Conservation (phyloP, 805 yeast genomes). For the Hanseniaspora mollemarum region DNA sequence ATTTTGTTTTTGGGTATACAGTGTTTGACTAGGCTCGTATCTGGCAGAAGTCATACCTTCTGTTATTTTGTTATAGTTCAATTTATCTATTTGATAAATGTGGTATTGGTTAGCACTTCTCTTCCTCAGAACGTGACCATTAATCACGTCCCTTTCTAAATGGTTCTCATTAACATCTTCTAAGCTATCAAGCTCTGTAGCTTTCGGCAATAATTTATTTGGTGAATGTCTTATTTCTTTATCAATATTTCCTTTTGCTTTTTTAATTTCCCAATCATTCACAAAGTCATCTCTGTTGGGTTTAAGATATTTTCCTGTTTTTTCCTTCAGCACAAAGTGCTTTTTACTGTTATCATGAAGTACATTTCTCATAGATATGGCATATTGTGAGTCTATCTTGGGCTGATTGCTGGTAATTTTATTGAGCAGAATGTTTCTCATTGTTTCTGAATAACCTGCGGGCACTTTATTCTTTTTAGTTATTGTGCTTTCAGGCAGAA, state of each 20-base stretch:
- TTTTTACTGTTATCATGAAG: background rate
- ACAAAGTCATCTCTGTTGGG: no score
- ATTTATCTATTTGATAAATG: conserved; percentile 9
- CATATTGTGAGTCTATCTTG: background rate
- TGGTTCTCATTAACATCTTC: background rate
- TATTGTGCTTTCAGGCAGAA: background rate
- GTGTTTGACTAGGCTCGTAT: background rate
- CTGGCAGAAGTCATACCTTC: conserved; percentile 5
- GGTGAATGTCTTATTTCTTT: no score
- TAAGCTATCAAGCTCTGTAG: no score
- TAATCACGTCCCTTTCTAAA: background rate
- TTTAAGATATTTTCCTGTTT: no score
- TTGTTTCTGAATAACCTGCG: background rate
- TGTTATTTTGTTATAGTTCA: conserved; percentile 14
- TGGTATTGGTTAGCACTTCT: conserved; percentile 11
- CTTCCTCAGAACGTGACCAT: conserved; percentile 10
- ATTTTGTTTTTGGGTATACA: background rate
- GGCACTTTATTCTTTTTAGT: background rate
- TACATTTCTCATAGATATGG: background rate
- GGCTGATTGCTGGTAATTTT: background rate
- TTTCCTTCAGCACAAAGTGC: no score
- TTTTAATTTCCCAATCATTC: no score
- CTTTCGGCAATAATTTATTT: no score
- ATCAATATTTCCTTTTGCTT: no score
- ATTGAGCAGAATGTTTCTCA: background rate